Conservation (phyloP, 495 filamentous ascomycete genomes). For the Aspergillus conjunctus region DNA sequence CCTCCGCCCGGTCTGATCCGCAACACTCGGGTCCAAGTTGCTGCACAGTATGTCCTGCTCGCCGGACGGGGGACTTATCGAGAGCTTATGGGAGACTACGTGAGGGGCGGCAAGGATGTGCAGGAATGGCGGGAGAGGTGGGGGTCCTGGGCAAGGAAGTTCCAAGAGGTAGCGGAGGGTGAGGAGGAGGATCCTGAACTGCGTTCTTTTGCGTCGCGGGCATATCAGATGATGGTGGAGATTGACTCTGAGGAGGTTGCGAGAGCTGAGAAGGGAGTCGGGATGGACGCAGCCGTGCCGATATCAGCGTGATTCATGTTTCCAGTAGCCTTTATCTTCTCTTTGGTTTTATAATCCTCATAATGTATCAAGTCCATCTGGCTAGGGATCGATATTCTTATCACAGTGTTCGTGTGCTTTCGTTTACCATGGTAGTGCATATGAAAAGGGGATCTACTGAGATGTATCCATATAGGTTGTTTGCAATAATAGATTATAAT, state of each 20-base stretch:
- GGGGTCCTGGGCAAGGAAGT: background rate
- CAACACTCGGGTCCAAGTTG: background rate
- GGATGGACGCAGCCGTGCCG: too few species aligned
- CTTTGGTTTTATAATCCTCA: too few species aligned
- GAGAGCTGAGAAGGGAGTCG: background rate
- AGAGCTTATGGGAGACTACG: background rate
- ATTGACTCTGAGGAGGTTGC: background rate
- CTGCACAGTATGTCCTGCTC: background rate
- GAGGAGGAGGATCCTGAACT: background rate
- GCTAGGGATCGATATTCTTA: too few species aligned
- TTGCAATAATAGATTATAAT: too few species aligned
- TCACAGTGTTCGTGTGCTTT: too few species aligned
- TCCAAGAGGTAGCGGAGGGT: background rate
- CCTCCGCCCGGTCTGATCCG: background rate
- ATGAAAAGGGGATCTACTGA: too few species aligned
- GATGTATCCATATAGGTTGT: too few species aligned
- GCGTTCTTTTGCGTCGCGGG: background rate
- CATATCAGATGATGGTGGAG: background rate
- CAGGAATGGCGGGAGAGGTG: background rate
- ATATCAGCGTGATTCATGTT: too few species aligned
- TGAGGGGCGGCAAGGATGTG: background rate
- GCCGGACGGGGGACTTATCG: background rate
- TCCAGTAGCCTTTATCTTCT: too few species aligned
- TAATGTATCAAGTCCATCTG: too few species aligned
- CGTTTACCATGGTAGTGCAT: too few species aligned